Conservation (phyloP, 768 basidiomycete genomes). For the Ephemerocybe angulata region DNA sequence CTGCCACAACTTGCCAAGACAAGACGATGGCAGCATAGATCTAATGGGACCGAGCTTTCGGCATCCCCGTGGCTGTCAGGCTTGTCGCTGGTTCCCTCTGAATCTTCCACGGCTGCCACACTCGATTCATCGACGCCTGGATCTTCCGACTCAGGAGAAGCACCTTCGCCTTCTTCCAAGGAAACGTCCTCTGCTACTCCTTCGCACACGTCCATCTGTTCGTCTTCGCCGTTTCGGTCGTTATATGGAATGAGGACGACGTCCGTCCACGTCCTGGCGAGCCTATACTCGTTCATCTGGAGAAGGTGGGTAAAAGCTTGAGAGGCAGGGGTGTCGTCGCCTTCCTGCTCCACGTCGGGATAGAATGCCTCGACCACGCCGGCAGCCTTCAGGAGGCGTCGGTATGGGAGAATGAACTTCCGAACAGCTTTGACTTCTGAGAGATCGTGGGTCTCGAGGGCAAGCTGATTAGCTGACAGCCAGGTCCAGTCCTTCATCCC, state of each 20-base stretch:
- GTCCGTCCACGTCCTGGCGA: conserved; percentile 3
- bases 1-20: no score
- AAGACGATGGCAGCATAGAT: no score
- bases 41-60: no score
- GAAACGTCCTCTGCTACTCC: no score
- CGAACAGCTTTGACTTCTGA: conserved; percentile 8
- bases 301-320: background rate
- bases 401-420: conserved; percentile 4
- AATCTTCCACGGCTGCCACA: no score
- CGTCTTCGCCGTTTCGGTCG: no score
- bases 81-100: no score
- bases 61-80: no score
- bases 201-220: no score
- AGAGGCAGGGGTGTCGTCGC: background rate
- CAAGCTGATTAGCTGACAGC: conserved; percentile 1
- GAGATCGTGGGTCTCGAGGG: conserved; percentile 10
- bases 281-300: conserved; percentile 4
- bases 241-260: conserved; percentile 3
- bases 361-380: conserved; percentile 11
- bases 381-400: conserved; percentile 2
- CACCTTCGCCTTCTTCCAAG: no score
- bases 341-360: background rate
- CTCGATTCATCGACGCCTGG: no score
- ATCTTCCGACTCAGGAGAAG: no score
- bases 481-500: conserved; percentile 5